These are phyloP conservation scores for Penicillium diatomitis DNA, from an alignment of 495 filamentous ascomycete species.

Conservation along the genomic window DNA sequence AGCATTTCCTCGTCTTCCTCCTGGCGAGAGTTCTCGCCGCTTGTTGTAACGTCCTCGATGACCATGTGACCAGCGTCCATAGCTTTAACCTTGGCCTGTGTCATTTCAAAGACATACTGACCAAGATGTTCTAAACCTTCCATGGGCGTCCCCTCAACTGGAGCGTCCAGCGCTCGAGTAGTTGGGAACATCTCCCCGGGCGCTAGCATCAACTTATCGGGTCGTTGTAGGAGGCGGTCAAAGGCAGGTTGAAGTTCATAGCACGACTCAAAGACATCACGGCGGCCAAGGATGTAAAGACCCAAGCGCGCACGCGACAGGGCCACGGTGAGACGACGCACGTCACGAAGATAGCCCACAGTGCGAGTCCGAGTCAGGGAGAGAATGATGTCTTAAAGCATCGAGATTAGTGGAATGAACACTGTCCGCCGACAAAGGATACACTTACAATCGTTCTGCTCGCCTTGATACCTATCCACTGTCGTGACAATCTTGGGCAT, in stretches of 20 bases:
- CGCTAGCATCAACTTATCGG: constrained; percentile 69
- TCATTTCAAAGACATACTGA: constrained; percentile 97
- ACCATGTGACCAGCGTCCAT: constrained; percentile 37
- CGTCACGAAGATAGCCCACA: constrained; percentile 89
- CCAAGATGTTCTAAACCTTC: constrained; percentile 89
- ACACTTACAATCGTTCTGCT: constrained; percentile 94
- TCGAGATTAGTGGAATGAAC: background rate
- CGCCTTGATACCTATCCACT: constrained; percentile 97
- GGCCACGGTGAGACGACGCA: constrained; percentile 92
- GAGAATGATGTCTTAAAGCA: constrained; percentile 69
- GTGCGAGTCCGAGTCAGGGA: constrained; percentile 80
- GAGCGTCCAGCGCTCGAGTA: constrained; percentile 45
- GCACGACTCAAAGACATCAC: constrained; percentile 80
- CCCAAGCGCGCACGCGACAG: constrained; percentile 88
- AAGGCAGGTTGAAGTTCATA: constrained; percentile 85
- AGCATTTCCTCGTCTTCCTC: constrained; percentile 37
- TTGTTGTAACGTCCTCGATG: constrained; percentile 24
- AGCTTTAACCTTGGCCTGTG: constrained; percentile 66
- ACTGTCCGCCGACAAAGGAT: background rate
- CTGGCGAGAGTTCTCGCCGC: constrained; percentile 35
- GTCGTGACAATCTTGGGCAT: constrained; percentile 85
- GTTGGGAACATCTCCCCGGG: constrained; percentile 82
- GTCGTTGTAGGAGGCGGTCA: constrained; percentile 56
- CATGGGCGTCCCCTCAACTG: constrained; percentile 61
- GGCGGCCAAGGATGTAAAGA: constrained; percentile 85